Conservation (phyloP, 306 rosid genomes). For the Myrica gale region DNA sequence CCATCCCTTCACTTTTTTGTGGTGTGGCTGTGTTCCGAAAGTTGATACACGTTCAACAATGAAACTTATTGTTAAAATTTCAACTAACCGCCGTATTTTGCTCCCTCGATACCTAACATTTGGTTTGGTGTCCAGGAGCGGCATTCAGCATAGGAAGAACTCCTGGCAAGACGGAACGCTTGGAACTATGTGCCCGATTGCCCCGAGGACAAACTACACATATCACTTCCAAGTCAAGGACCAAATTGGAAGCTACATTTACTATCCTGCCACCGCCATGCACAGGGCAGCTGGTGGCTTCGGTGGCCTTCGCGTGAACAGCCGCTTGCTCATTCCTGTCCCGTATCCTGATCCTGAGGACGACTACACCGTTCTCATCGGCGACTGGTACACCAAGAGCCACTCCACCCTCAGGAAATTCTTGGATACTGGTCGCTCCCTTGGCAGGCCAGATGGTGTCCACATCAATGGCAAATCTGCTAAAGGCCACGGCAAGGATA, state of each 20-base stretch:
- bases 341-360: slow-evolving; percentile 81
- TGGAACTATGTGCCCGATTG: slow-evolving; percentile 81
- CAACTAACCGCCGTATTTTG: background rate
- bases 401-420: slow-evolving; percentile 42
- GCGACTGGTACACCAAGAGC: slow-evolving; percentile 82
- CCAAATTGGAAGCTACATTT: slow-evolving; percentile 71
- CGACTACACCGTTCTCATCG: slow-evolving; percentile 71
- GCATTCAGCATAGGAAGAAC: slow-evolving; percentile 80
- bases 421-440: slow-evolving; percentile 56
- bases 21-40: background rate
- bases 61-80: background rate
- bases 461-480: slow-evolving; percentile 64
- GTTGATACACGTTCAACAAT: background rate
- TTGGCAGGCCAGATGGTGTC: slow-evolving; percentile 62
- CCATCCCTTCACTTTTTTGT: background rate
- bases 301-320: slow-evolving; percentile 67
- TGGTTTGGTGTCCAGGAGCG: slow-evolving; percentile 38
- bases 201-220: slow-evolving; percentile 62
- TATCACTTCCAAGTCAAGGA: slow-evolving; percentile 79
- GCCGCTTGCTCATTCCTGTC: slow-evolving; percentile 71
- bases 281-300: slow-evolving; percentile 67
- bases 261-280: slow-evolving; percentile 56
- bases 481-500: slow-evolving; percentile 53
- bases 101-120: background rate
- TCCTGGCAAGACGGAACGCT: slow-evolving; percentile 74